Base-by-base conservation (phyloP, 2,329 filamentous ascomycete genomes). In the Eutypella sp. region DNA sequence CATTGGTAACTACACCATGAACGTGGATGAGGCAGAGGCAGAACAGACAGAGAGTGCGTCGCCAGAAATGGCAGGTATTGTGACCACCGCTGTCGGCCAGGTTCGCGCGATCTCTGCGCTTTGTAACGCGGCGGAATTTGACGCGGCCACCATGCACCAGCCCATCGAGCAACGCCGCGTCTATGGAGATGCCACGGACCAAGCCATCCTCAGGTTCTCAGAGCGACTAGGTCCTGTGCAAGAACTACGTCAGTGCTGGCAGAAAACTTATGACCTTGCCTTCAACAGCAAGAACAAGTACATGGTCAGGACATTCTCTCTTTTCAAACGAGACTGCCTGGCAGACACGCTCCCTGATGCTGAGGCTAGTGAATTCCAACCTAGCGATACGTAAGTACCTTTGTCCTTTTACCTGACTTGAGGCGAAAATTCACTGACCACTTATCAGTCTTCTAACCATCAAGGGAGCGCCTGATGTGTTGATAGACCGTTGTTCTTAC, bases 231-330 rank as follows among this genome's bases (percentile, higher is more conserved):
- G 77, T 0, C 68, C 78, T 0, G 79, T 87, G 0, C 65, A 73
- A 1, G 75, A 84, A 42, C 67, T 85, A 5, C 76, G 82, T 7
- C 70, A 73, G 13, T 71, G 75, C 51, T 89, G 84, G 84, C 75
- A 76, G 42, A 82, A 78, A 43, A 74, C 78, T 2, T 89, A 82
- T 54, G 81, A 85, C 44, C 69, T 88, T 23, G 79, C 84, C 0
- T 91, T 91, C 64, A 90, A 90, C 68, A 88, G 84, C 67, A 88
- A 88, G 70, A 90, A 89, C 67, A 91, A 91, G 65, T 90, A 82
- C 60, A 90, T 89, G 81, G 78, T 90, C 45, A 75, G 80, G 27
- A 75, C 82, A 1, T 77, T 84, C 41, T 70, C 70, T 2, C 53
- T 75, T 33, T 65, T 63, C 2, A 59, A 67, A 24, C 59, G 63